A percentile compares a stretch with the other conserved stretches of the same genome.
These are phyloP conservation scores for Setaria italica DNA, from an alignment of 202 grass and related monocot species.

Conservation along the genomic window DNA sequence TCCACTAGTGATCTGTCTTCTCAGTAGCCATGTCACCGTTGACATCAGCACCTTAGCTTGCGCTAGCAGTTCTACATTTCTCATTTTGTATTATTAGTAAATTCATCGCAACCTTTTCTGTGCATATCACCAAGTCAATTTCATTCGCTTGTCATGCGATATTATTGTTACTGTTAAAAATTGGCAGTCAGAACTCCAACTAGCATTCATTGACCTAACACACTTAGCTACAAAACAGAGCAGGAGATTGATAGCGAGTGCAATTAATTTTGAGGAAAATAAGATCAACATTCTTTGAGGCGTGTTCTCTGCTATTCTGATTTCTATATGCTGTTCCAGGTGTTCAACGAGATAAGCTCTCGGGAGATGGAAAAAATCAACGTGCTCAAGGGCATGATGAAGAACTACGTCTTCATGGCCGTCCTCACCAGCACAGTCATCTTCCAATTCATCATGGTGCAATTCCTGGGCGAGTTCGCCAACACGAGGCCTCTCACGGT, in stretches of 20 bases:
- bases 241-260: neutral
- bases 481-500: slow-evolving; percentile 75
- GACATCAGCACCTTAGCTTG: neutral
- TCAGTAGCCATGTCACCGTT: neutral
- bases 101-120: neutral
- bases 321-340: slow-evolving; percentile 41
- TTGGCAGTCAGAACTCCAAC: neutral
- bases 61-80: neutral
- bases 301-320: neutral
- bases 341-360: slow-evolving; percentile 98
- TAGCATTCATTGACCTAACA: slow-evolving; percentile 7
- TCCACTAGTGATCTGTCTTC: neutral
- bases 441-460: slow-evolving; percentile 91
- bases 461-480: slow-evolving; percentile 89
- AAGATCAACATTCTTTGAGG: neutral
- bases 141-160: neutral
- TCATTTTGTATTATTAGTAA: neutral
- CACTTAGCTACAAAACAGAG: slow-evolving; percentile 6
- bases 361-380: slow-evolving; percentile 97
- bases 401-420: slow-evolving; percentile 77
- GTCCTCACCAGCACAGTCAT: slow-evolving; percentile 75
- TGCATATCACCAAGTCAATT: neutral
- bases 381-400: slow-evolving; percentile 79
- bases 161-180: neutral
- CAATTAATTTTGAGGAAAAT: neutral